Base-by-base conservation (phyloP, 2,329 filamentous ascomycete genomes). In the Cladophialophora chaetospira region DNA sequence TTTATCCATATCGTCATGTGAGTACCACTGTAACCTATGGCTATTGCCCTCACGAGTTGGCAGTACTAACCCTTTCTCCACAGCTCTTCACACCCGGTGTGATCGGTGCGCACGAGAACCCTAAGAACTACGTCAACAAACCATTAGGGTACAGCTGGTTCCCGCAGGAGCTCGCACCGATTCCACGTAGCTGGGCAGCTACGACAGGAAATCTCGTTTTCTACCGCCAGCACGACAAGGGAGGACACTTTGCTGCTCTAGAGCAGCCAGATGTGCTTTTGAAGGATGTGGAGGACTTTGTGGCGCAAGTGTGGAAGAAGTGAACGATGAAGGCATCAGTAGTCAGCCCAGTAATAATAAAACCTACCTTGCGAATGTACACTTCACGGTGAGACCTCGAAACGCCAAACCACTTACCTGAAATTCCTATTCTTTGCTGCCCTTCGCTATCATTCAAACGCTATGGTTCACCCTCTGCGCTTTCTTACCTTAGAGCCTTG, bases 211-310 rank as follows among this genome's bases (percentile, higher is more conserved):
- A 64, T 28, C 31, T 64, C 47, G 47, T 60, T 2, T 64, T 31
- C 23, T 62, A 35, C 29, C 17, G 38, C 13, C 11, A 45, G 19
- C 61, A 62, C 43, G 42, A 43, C 5, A 25, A 44, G 64, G 81
- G 81, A 10, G 81, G 82, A 0, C 81, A 83, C 68, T 83, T 83
- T 63, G 79, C 81, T 2, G 68, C 72, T 0, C 67, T 74, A 5
- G 75, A 78, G 31, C 71, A 75, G 17, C 73, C 73, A 0, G 65
- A 71, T 57, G 65, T 72, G 1, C 62, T 81, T 45, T 75, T 78
- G 58, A 70, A 71, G 9, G 76, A 77, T 47, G 65, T 79, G 35
- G 71, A 71, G 56, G 64, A 66, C 5, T 73, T 73, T 55, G 62
- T 70, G 13, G 51, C 65, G 13, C 17, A 46, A 35, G 58, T 54